These are phyloP conservation scores for Candida khao-thaluensis DNA, from an alignment of 805 yeast species.

Conservation along the genomic window DNA sequence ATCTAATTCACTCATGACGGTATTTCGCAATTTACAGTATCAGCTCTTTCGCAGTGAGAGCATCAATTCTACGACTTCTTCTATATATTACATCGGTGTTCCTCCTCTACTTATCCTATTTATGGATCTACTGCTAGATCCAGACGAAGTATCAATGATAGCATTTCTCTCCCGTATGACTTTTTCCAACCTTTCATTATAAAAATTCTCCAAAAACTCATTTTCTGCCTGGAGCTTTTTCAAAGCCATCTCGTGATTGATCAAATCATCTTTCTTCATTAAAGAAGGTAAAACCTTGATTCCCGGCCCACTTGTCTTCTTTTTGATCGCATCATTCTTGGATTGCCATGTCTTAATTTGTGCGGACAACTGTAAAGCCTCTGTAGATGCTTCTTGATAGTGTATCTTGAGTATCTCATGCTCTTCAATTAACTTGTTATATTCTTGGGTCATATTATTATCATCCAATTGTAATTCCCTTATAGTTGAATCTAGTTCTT, in stretches of 20 bases:
- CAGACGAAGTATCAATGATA: conserved; percentile 26
- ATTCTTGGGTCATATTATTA: conserved; percentile 23
- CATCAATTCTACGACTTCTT: too few species aligned
- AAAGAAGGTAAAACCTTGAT: conserved; percentile 34
- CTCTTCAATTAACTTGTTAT: conserved; percentile 25
- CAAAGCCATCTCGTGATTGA: conserved; percentile 27
- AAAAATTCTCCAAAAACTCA: conserved; percentile 26
- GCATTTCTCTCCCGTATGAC: conserved; percentile 33
- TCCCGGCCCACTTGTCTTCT: conserved; percentile 35
- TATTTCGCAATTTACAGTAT: not conserved
- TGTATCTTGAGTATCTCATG: conserved; percentile 27
- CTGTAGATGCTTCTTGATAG: conserved; percentile 35
- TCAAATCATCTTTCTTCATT: conserved; percentile 32
- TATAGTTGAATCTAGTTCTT: conserved; percentile 23
- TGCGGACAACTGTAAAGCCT: conserved; percentile 30
- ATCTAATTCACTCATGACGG: conserved; percentile 5
- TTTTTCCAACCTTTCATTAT: conserved; percentile 33
- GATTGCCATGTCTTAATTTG: conserved; percentile 21
- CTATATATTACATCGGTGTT: not conserved
- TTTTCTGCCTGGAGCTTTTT: conserved; percentile 27
- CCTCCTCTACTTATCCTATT: conserved; percentile 38
- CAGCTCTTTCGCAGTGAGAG: not conserved
- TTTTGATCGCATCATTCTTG: conserved; percentile 18
- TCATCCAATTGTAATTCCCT: conserved; percentile 28
- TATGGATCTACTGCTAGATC: conserved; percentile 32